A percentile compares a stretch with the other conserved stretches of the same genome.
These are phyloP conservation scores for Lactarius vividus DNA, from an alignment of 768 basidiomycete genomes.

Conservation along the genomic window DNA sequence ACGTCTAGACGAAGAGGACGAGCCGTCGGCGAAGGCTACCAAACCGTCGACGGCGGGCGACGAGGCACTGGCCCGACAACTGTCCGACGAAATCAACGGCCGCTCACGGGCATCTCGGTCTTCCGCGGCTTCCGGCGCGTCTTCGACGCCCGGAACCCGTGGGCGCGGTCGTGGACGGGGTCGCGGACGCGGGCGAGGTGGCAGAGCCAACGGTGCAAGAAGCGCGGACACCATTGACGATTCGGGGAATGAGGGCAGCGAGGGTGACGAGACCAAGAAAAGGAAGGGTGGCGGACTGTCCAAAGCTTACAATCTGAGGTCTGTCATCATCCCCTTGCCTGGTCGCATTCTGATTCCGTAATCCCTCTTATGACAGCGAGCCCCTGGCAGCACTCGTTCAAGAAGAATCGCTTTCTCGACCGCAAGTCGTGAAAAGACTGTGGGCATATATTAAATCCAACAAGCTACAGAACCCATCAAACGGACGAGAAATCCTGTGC, in stretches of 20 bases:
- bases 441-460: constrained; percentile 88
- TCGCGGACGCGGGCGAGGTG: constrained; percentile 22
- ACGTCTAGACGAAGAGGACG: constrained; percentile 26
- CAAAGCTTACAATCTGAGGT: constrained; percentile 78
- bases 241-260: constrained; percentile 37
- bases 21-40: constrained; percentile 23
- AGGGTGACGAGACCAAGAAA: constrained; percentile 43
- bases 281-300: constrained; percentile 59
- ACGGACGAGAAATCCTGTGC: constrained; percentile 83
- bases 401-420: constrained; percentile 69
- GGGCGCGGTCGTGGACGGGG: constrained; percentile 24
- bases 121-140: constrained; percentile 24
- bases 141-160: constrained; percentile 26
- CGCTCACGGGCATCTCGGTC: constrained; percentile 35
- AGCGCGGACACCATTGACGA: constrained; percentile 37
- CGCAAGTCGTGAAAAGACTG: constrained; percentile 85
- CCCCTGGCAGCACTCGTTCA: constrained; percentile 71
- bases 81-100: constrained; percentile 45
- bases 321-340: constrained; percentile 17
- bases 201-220: constrained; percentile 36
- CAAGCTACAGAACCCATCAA: constrained; percentile 78
- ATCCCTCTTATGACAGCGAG: constrained; percentile 45
- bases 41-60: constrained; percentile 32
- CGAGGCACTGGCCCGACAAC: constrained; percentile 40
- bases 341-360: constrained; percentile 3